A percentile compares a stretch with the other conserved stretches of the same genome.
Evolutionary conservation across 805 yeast genomes (phyloP).

Genomic region (Hyphopichia homilentoma): DNA sequence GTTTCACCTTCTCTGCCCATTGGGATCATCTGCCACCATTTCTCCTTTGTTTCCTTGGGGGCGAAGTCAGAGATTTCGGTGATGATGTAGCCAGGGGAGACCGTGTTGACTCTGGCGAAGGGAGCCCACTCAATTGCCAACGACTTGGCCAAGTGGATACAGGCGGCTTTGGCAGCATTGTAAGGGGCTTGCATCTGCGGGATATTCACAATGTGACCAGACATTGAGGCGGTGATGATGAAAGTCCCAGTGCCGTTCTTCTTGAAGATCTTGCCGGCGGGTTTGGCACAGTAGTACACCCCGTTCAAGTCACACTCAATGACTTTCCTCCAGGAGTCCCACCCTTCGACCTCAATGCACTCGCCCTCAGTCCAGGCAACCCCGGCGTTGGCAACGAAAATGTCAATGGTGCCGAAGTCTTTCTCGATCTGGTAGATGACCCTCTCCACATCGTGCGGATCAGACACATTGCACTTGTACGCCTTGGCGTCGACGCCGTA

Average conservation of each 20-base stretch:
- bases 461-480: constrained; percentile 56
- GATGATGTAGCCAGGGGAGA: constrained; percentile 41
- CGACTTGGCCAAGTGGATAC: constrained; percentile 39
- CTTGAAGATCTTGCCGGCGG: constrained; percentile 37
- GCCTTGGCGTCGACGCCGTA: constrained; percentile 64
- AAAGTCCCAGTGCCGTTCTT: constrained; percentile 40
- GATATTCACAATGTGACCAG: constrained; percentile 45
- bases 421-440: constrained; percentile 47
- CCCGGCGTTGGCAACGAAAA: constrained; percentile 89
- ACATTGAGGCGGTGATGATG: constrained; percentile 44
- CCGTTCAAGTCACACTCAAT: constrained; percentile 40
- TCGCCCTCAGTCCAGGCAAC: constrained; percentile 75
- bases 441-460: constrained; percentile 44
- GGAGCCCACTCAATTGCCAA: constrained; percentile 49
- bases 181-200: constrained; percentile 46
- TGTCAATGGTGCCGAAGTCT: constrained; percentile 79
- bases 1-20: constrained; percentile 44
- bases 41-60: constrained; percentile 25
- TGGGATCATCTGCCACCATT: constrained; percentile 41
- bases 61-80: constrained; percentile 40
- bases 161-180: constrained; percentile 46
- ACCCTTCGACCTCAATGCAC: constrained; percentile 32
- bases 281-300: constrained; percentile 42
- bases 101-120: constrained; percentile 40
- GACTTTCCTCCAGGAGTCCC: constrained; percentile 31